Conservation (phyloP, 495 filamentous ascomycete species). For the Neurospora africana region DNA sequence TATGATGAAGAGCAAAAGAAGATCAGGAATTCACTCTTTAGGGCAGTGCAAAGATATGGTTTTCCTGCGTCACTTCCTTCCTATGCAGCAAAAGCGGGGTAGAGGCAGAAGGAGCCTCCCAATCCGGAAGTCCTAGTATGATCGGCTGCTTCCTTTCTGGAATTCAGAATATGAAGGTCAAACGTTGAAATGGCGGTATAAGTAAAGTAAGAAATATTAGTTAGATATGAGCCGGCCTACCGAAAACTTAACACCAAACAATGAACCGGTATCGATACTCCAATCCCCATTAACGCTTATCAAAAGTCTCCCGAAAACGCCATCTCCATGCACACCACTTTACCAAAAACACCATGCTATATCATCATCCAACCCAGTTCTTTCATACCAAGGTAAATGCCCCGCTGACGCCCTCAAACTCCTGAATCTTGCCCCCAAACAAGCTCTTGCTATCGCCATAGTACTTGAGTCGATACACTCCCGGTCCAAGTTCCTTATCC, state of each 20-base stretch:
- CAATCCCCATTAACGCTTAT: neutral
- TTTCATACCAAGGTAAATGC: slow-evolving; percentile 43
- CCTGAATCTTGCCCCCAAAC: slow-evolving; percentile 47
- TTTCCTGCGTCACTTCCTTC: neutral
- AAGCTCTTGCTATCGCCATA: slow-evolving; percentile 72
- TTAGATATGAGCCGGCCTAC: neutral
- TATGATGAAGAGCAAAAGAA: neutral
- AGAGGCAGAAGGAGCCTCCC: neutral
- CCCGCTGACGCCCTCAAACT: slow-evolving; percentile 68
- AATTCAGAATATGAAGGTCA: neutral
- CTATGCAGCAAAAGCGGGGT: neutral
- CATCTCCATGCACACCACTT: neutral
- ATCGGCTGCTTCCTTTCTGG: neutral
- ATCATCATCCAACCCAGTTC: neutral
- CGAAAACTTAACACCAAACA: neutral
- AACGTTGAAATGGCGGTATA: neutral
- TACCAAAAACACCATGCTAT: neutral
- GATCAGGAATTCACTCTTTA: neutral
- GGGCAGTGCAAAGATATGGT: neutral
- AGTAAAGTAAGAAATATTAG: neutral
- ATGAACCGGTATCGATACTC: neutral
- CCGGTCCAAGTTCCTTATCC: slow-evolving; percentile 37
- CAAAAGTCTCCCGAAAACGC: neutral
- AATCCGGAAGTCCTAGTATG: neutral
- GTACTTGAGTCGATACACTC: slow-evolving; percentile 72